Conservation (phyloP, 2,329 filamentous ascomycete genomes). For the Paramyrothecium sp. region DNA sequence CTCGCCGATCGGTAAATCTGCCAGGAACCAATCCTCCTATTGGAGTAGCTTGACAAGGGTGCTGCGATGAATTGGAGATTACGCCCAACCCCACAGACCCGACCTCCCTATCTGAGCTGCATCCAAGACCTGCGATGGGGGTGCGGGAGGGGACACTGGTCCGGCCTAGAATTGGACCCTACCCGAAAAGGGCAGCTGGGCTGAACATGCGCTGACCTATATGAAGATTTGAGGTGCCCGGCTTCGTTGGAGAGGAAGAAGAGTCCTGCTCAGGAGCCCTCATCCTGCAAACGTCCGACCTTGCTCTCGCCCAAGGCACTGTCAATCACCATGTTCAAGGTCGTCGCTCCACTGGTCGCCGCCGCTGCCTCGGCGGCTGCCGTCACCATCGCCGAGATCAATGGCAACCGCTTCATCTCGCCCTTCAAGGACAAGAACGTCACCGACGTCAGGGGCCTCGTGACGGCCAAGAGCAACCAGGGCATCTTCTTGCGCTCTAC, state of each 20-base stretch:
- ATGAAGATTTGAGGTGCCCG: not conserved
- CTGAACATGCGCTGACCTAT: not conserved
- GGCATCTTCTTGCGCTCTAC: conserved; percentile 66
- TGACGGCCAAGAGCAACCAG: conserved; percentile 60
- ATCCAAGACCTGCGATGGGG: not conserved
- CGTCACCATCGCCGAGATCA: conserved; percentile 60
- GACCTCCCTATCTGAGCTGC: not conserved
- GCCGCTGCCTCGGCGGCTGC: conserved; percentile 29
- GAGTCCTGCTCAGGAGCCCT: not conserved
- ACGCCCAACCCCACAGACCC: not conserved
- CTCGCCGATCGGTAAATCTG: conserved; percentile 20
- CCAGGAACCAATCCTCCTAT: conserved; percentile 19
- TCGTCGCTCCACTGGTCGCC: conserved; percentile 23
- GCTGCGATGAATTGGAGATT: not conserved
- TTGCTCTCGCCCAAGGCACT: not conserved
- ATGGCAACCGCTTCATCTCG: conserved; percentile 63
- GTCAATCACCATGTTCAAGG: conserved; percentile 25
- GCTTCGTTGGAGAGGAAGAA: not conserved
- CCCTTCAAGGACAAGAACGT: conserved; percentile 56
- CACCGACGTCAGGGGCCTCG: conserved; percentile 58
- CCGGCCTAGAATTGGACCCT: not conserved
- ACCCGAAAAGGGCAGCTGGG: not conserved
- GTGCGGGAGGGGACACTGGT: not conserved
- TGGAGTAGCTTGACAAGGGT: conserved; percentile 8
- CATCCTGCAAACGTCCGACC: not conserved